phyloP scores from a whole-genome alignment of 2,329 filamentous ascomycete genomes.

The Colletotrichum chrysophilum region DNA sequence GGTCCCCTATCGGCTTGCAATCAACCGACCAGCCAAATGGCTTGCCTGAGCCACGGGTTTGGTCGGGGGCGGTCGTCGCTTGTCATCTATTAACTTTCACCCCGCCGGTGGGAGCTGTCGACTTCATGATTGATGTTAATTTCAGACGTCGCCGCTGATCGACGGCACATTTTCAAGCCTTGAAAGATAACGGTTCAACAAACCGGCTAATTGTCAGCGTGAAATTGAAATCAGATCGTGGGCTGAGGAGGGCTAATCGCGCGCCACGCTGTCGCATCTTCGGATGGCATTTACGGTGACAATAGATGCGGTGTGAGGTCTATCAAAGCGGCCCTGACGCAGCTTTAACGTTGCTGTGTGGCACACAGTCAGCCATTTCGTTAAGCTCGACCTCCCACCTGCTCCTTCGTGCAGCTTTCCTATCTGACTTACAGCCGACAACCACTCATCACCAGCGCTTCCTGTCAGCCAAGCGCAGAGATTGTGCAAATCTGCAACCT shows the following conservation, averaged over 20 bases:
- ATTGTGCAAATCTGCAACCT: slow-evolving; percentile 4
- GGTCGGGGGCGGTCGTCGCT: not conserved
- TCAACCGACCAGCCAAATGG: slow-evolving; percentile 14
- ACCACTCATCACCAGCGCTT: not conserved
- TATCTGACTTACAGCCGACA: slow-evolving; percentile 7
- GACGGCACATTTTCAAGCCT: not conserved
- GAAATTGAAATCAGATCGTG: not conserved
- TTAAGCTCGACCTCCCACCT: not conserved
- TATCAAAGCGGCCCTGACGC: not conserved
- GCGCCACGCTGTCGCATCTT: not conserved
- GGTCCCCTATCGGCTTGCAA: not conserved
- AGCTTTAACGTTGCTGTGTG: not conserved
- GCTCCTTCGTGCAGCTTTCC: slow-evolving; percentile 3
- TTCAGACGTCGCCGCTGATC: not conserved
- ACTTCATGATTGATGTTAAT: not conserved
- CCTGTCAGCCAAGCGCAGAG: slow-evolving; percentile 9
- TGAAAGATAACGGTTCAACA: not conserved
- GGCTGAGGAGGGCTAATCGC: not conserved
- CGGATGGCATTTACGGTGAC: not conserved
- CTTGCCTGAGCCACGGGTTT: slow-evolving; percentile 1
- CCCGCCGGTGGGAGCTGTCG: not conserved
- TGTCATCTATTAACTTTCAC: slow-evolving; percentile 8
- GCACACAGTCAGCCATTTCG: not conserved
- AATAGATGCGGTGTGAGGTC: not conserved
- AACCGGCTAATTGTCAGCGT: not conserved